Base-by-base conservation (phyloP, 78 protist genomes). In the Pigoraptor vietnamica region DNA sequence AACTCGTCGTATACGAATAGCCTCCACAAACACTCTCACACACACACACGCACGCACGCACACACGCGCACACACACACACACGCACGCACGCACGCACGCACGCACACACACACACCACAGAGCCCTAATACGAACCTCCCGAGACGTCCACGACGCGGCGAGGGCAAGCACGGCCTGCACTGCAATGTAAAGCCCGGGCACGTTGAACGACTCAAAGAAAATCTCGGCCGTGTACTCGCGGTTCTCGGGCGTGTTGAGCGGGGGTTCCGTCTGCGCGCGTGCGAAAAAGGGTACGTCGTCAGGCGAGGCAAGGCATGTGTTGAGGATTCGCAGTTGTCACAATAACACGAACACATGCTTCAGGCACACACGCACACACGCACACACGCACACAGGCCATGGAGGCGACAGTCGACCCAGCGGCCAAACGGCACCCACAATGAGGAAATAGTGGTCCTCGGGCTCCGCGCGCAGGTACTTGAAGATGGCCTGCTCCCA, bases 171-270 rank as follows among this genome's bases (percentile, higher is more conserved):
- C 37, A 99, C 99, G 24, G 99, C 99, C 97, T 99, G 99, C 29
- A 99, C 99, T 29, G 99, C 99, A 94, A 99, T 99, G 96, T 99
- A 98, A 81, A 98, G 94, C 14, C 99, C 98, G 82, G 97, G 96
- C 36, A 99, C 99, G 90, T 98, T 98, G 95, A 98, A 99, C 2
- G 99, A 98, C 91, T 99, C 99, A 84, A 99, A 99, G 99, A 99
- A 98, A 90, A 99, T 95, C 88, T 99, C 99, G 25, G 99, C 99
- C 2, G 98, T 97, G 95, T 95, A 96, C 95, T 99, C 99, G 40
- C 99, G 97, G 96, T 99, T 99, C 95, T 99, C 99, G 36, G 99
- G 99, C 39, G 99, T 93, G 97, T 99, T 99, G 87, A 98, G 93
- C 32, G 99, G 99, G 35, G 99, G 99, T 93, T 99, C 99, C 37